Conservation (phyloP, 2,329 filamentous ascomycete species). For the Hortaea sp. region DNA sequence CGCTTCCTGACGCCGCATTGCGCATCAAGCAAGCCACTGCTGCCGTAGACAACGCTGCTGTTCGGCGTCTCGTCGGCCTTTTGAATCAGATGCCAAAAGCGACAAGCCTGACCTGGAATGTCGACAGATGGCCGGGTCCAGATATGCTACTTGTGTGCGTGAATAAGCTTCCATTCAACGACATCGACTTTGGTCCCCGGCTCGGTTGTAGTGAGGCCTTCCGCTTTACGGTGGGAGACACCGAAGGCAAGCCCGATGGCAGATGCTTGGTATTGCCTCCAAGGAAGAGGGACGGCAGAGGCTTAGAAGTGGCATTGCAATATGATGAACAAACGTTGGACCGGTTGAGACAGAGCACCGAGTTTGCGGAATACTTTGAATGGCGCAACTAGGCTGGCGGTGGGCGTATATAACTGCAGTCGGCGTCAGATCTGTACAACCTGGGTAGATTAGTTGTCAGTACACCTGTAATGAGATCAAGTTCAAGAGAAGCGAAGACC, state of each 20-base stretch:
- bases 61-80: constrained; percentile 6
- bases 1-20: neutral
- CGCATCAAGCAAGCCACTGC: constrained; percentile 4
- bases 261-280: constrained; percentile 4
- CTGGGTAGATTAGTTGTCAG: no score
- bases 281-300: neutral
- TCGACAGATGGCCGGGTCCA: constrained; percentile 7
- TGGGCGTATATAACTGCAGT: no score
- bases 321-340: constrained; percentile 4
- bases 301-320: constrained; percentile 5
- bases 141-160: constrained; percentile 6
- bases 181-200: constrained; percentile 3
- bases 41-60: constrained; percentile 5
- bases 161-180: constrained; percentile 1
- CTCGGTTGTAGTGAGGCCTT: constrained; percentile 3
- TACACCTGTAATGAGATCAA: no score
- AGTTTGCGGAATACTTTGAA: constrained; percentile 4
- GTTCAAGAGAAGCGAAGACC: no score
- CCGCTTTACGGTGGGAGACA: constrained; percentile 3
- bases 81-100: constrained; percentile 6
- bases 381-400: constrained; percentile 1
- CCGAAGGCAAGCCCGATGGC: constrained; percentile 5
- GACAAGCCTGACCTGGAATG: constrained; percentile 6
- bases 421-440: no score
- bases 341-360: neutral